A percentile compares a stretch with the other conserved stretches of the same genome.
These are phyloP conservation scores for Symbiodinium natans DNA, from an alignment of 73 alveolate genomes.

Conservation along the genomic window DNA sequence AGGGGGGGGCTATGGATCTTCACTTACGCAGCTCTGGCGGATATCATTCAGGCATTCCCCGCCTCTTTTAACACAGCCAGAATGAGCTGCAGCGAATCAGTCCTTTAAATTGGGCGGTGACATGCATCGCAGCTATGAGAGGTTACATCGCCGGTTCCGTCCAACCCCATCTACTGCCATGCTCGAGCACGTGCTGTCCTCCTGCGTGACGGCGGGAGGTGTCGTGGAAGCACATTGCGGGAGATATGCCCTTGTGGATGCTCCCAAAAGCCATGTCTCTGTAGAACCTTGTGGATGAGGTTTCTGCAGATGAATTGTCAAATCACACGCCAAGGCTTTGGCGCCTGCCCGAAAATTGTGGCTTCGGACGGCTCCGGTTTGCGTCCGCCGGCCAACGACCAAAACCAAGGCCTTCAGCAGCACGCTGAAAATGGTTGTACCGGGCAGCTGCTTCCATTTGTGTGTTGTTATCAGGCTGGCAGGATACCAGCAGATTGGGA, in stretches of 20 bases:
- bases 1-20: too few species aligned
- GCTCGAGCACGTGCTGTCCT: conserved; percentile 71
- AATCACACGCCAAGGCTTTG: neutral
- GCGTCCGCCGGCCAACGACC: conserved; percentile 22
- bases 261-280: too few species aligned
- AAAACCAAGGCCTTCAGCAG: neutral
- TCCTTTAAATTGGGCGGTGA: too few species aligned
- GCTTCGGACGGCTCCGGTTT: conserved; percentile 75
- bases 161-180: conserved; percentile 42
- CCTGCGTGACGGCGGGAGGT: conserved; percentile 16
- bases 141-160: conserved; percentile 86
- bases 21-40: too few species aligned
- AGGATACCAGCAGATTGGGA: conserved; percentile 33
- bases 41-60: too few species aligned
- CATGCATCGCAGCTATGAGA: neutral
- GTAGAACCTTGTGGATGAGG: too few species aligned
- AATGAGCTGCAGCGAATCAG: neutral
- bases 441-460: too few species aligned
- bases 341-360: neutral
- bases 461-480: neutral
- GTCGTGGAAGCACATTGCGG: neutral
- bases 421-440: neutral
- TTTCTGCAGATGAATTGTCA: too few species aligned
- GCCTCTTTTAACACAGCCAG: neutral
- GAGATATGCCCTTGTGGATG: too few species aligned